Conservation (phyloP, 352 stramenopile species). For the Sclerospora graminicola region DNA sequence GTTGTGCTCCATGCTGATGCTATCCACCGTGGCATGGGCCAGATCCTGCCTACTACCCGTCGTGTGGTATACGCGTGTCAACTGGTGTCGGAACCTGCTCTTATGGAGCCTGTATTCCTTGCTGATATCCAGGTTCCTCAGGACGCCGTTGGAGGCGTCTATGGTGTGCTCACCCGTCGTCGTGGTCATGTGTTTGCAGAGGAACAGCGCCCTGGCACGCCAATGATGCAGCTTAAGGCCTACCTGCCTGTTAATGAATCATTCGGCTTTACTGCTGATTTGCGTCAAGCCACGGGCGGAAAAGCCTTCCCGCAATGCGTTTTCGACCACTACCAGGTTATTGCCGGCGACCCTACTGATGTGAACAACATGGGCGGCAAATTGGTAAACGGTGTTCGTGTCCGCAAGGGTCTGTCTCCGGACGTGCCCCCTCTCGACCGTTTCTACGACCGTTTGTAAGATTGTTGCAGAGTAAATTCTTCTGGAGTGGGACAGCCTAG, state of each 20-base stretch:
- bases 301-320: conserved; percentile 99
- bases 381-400: conserved; percentile 89
- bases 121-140: conserved; percentile 98
- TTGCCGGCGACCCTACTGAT: conserved; percentile 90
- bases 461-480: conserved; percentile 18
- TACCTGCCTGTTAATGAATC: conserved; percentile 99
- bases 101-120: conserved; percentile 99
- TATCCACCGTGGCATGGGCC: conserved; percentile 99
- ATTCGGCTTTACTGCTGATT: conserved; percentile 98
- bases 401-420: conserved; percentile 95
- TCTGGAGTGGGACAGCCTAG: conserved; percentile 15
- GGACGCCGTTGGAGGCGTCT: conserved; percentile 98
- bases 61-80: conserved; percentile 98
- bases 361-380: conserved; percentile 91
- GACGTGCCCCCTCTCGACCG: conserved; percentile 96
- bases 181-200: conserved; percentile 99
- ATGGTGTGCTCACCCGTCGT: conserved; percentile 97
- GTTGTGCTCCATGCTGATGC: conserved; percentile 99
- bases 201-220: conserved; percentile 96
- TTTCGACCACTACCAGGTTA: conserved; percentile 98
- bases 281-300: conserved; percentile 97
- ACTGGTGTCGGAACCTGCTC: conserved; percentile 88
- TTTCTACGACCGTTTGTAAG: conserved; percentile 99
- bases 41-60: conserved; percentile 98
- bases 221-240: conserved; percentile 98